Percentiles rank a stretch among this genome's conserved stretches.
phyloP scores from a whole-genome alignment of 2,329 filamentous ascomycete genomes.

The Nemania sp. region DNA sequence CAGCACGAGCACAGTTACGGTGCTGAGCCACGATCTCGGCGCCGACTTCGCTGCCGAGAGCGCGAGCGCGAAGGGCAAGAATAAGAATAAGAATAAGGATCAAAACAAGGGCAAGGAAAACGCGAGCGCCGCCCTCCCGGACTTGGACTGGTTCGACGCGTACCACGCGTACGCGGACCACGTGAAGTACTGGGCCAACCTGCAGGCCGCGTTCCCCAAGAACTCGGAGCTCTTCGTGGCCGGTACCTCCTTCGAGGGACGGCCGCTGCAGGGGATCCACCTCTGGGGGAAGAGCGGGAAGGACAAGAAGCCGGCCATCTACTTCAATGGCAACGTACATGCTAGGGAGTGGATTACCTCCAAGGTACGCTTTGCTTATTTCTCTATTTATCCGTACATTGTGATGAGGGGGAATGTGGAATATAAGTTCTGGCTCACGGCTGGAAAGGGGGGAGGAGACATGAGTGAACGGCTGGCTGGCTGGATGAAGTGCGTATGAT shows the following conservation, averaged over 20 bases:
- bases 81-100: not conserved
- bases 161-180: conserved; percentile 61
- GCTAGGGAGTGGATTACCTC: conserved; percentile 60
- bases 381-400: not conserved
- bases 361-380: conserved; percentile 53
- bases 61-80: not conserved
- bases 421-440: not conserved
- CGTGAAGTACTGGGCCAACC: conserved; percentile 51
- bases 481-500: too few relatives aligned
- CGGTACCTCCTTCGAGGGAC: conserved; percentile 51
- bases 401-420: not conserved
- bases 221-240: conserved; percentile 54
- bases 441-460: not conserved
- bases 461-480: not conserved
- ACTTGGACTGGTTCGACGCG: conserved; percentile 54
- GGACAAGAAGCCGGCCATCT: conserved; percentile 53
- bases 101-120: not conserved
- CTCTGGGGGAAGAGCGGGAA: conserved; percentile 54
- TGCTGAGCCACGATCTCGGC: conserved; percentile 39
- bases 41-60: conserved; percentile 38
- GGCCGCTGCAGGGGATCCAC: conserved; percentile 63
- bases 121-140: conserved; percentile 31
- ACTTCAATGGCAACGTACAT: conserved; percentile 58
- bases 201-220: conserved; percentile 50
- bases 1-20: not conserved